A percentile compares a stretch with the other conserved stretches of the same genome.
Conservation (phyloP, 139 green algal genomes). For the Nannochloris sp. region DNA sequence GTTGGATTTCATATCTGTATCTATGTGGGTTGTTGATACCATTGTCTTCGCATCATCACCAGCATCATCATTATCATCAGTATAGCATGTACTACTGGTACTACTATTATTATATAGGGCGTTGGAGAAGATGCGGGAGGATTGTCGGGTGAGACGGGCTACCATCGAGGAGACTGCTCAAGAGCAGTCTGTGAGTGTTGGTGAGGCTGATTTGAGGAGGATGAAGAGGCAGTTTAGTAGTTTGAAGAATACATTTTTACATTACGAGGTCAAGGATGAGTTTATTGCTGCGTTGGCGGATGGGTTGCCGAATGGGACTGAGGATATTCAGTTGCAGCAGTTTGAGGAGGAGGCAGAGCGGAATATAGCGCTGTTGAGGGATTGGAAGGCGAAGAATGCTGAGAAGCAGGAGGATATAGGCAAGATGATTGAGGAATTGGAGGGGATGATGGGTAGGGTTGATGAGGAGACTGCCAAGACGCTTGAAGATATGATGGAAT, state of each 20-base stretch:
- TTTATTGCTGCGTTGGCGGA: conserved; percentile 38
- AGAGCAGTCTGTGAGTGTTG: conserved; percentile 23
- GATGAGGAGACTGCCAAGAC: neutral
- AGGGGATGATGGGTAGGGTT: neutral
- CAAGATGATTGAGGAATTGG: conserved; percentile 3
- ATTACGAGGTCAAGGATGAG: conserved; percentile 44
- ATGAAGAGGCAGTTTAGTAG: conserved; percentile 38
- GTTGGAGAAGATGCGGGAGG: conserved; percentile 12
- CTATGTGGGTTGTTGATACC: too few relatives aligned
- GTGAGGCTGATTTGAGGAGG: conserved; percentile 38
- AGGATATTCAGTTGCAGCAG: conserved; percentile 28
- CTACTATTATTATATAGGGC: conserved; percentile 12
- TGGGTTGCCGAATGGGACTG: conserved; percentile 25
- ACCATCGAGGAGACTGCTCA: conserved; percentile 15
- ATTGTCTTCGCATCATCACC: too few relatives aligned
- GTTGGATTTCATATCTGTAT: neutral
- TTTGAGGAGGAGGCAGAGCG: conserved; percentile 23
- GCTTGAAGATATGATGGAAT: neutral
- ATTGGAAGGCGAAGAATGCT: conserved; percentile 25
- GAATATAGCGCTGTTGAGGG: conserved; percentile 17
- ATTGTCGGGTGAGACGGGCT: neutral
- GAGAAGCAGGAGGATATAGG: conserved; percentile 1
- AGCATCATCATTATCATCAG: too few relatives aligned
- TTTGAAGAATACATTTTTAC: conserved; percentile 47
- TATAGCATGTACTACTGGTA: too few relatives aligned